A percentile compares a stretch with the other conserved stretches of the same genome.
Evolutionary conservation across 2,329 filamentous ascomycete species (phyloP).

Genomic region (Chaetomium globosum): DNA sequence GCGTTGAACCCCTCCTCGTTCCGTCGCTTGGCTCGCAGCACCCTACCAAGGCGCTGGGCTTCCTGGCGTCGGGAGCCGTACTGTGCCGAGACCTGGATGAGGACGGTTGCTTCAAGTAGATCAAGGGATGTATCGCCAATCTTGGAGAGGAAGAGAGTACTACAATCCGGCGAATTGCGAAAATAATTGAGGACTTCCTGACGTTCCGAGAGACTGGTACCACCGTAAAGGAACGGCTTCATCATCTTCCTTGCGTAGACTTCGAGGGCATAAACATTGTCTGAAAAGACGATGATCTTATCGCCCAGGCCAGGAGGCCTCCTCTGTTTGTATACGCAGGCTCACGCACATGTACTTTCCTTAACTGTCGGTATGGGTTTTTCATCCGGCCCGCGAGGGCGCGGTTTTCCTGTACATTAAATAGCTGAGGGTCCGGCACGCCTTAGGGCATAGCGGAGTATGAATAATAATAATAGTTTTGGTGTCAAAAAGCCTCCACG

Average conservation of each 20-base stretch:
- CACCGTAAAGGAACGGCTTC: conserved; percentile 90
- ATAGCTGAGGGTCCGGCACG: too few relatives aligned
- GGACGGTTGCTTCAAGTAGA: conserved; percentile 89
- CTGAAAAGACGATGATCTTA: conserved; percentile 97
- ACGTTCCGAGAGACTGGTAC: conserved; percentile 82
- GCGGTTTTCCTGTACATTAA: too few relatives aligned
- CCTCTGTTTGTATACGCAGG: too few relatives aligned
- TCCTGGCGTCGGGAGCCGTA: conserved; percentile 97
- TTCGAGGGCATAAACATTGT: conserved; percentile 91
- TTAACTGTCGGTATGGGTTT: too few relatives aligned
- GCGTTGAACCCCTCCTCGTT: conserved; percentile 99
- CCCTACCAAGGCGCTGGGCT: conserved; percentile 88
- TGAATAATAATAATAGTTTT: too few relatives aligned
- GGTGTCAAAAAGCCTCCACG: too few relatives aligned
- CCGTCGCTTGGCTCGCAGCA: conserved; percentile 88
- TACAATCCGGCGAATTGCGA: conserved; percentile 85
- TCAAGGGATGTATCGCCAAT: conserved; percentile 99
- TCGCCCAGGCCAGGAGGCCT: too few relatives aligned
- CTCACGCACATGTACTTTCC: too few relatives aligned
- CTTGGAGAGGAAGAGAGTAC: conserved; percentile 94
- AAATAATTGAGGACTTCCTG: conserved; percentile 90
- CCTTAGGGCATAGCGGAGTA: too few relatives aligned
- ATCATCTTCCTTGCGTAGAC: conserved; percentile 80
- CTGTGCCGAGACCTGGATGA: conserved; percentile 97
- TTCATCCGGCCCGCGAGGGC: too few relatives aligned